phyloP scores from a whole-genome alignment of 2,329 filamentous ascomycete species.

The Scopulariopsis brevicaulis region DNA sequence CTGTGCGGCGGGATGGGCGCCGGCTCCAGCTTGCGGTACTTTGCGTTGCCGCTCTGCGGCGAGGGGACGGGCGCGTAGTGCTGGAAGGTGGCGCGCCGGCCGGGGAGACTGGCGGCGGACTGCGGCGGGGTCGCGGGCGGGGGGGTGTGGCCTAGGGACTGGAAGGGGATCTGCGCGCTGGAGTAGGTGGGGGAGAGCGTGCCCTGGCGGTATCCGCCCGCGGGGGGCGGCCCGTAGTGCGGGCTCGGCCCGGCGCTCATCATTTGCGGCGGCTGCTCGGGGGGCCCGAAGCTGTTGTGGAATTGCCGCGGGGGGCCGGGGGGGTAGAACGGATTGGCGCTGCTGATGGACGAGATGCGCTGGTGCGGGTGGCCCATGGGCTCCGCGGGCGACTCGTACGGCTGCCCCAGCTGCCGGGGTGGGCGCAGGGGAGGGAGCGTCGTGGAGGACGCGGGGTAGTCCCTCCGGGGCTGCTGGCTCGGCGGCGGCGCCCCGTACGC shows the following conservation, averaged over 20 bases:
- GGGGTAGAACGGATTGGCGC: slow-evolving; percentile 16
- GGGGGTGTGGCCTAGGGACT: neutral
- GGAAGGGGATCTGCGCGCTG: neutral
- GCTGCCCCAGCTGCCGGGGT: slow-evolving; percentile 17
- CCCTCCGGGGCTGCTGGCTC: neutral
- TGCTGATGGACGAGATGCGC: slow-evolving; percentile 9
- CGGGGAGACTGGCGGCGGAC: neutral
- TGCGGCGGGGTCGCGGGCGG: neutral
- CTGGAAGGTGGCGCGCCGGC: neutral
- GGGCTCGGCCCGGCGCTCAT: neutral
- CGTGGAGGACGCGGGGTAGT: slow-evolving; percentile 4
- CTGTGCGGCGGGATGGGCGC: slow-evolving; percentile 42
- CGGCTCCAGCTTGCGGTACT: slow-evolving; percentile 48
- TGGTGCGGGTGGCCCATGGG: slow-evolving; percentile 18
- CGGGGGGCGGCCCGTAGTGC: neutral
- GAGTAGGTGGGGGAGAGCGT: neutral
- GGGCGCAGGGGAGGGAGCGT: slow-evolving; percentile 24
- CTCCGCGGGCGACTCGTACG: slow-evolving; percentile 21
- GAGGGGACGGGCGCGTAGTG: neutral
- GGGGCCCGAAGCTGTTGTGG: slow-evolving; percentile 18
- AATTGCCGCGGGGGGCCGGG: slow-evolving; percentile 16
- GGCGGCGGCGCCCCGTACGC: neutral
- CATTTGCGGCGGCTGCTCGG: slow-evolving; percentile 14
- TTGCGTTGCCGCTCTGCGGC: slow-evolving; percentile 14
- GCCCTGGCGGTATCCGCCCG: neutral